A percentile compares a stretch with the other conserved stretches of the same genome.
Conservation (phyloP, 768 basidiomycete genomes). For the Leccinum truebloodii region DNA sequence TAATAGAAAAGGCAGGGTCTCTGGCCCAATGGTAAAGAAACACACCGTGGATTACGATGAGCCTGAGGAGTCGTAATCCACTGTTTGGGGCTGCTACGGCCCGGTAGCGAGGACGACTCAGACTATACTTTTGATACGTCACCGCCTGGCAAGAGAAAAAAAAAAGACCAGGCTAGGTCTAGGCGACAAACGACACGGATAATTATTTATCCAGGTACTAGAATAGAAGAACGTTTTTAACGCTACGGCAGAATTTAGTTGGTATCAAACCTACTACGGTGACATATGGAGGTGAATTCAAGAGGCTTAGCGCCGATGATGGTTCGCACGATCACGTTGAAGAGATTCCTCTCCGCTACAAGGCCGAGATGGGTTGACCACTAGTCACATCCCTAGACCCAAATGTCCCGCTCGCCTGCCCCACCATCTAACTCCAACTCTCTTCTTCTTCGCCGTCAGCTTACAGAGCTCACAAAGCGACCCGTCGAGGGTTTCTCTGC, state of each 20-base stretch:
- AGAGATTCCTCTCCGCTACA: not conserved
- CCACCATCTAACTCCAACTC: slow-evolving; percentile 36
- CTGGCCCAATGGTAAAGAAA: not conserved
- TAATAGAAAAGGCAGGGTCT: too few relatives aligned
- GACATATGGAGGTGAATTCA: not conserved
- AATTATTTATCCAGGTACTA: not conserved
- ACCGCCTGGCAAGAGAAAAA: not conserved
- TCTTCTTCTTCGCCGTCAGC: slow-evolving; percentile 75
- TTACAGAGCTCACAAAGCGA: slow-evolving; percentile 83
- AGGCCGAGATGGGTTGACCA: not conserved
- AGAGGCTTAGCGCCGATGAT: too few relatives aligned
- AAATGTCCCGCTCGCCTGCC: slow-evolving; percentile 30
- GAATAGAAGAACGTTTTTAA: not conserved
- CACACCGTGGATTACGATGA: not conserved
- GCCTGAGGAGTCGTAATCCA: not conserved
- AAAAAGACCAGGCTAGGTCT: too few relatives aligned
- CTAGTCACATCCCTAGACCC: slow-evolving; percentile 5
- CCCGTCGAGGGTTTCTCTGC: slow-evolving; percentile 98
- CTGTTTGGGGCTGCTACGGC: not conserved
- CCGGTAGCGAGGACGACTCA: not conserved
- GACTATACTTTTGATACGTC: not conserved
- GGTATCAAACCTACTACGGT: not conserved
- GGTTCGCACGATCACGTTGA: slow-evolving; percentile 27
- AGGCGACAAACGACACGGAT: too few relatives aligned
- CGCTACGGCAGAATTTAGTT: not conserved